These are phyloP conservation scores for Solanum sitiens DNA, from an alignment of 257 asterid genomes.

Conservation along the genomic window DNA sequence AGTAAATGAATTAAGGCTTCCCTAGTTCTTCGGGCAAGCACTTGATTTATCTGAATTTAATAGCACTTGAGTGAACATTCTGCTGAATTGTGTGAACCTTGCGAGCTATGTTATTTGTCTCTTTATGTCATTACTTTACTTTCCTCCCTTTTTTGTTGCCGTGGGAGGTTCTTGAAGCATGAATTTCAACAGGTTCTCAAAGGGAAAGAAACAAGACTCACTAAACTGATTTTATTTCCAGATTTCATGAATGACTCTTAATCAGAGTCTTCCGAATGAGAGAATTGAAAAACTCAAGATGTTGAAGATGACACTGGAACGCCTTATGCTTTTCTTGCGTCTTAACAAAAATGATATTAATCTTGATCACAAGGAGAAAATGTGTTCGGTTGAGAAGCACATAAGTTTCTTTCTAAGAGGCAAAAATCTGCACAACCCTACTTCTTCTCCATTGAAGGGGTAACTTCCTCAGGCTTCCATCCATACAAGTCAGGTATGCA, in stretches of 20 bases:
- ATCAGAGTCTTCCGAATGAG: slow-evolving; percentile 62
- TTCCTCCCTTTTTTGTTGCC: too few species aligned
- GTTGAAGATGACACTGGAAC: too few species aligned
- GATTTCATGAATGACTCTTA: slow-evolving; percentile 56
- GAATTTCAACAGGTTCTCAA: neutral
- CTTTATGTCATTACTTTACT: too few species aligned
- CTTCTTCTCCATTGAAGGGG: slow-evolving; percentile 33
- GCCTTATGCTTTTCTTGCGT: too few species aligned
- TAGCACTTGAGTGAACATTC: neutral
- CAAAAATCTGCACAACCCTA: slow-evolving; percentile 15
- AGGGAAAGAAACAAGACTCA: neutral
- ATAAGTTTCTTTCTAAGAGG: too few species aligned
- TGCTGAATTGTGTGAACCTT: neutral
- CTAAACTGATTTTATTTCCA: neutral
- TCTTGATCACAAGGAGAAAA: too few species aligned
- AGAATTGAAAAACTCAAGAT: too few species aligned
- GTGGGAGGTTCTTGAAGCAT: too few species aligned
- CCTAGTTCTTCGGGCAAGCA: neutral
- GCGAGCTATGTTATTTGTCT: too few species aligned
- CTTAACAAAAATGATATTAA: too few species aligned
- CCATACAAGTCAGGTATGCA: neutral
- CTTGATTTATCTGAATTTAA: neutral
- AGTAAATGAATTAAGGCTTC: too few species aligned
- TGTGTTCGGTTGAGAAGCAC: too few species aligned
- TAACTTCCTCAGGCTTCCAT: slow-evolving; percentile 54